Evolutionary conservation across 2,329 filamentous ascomycete genomes (phyloP), one percentile per base, ranked within the genome.

Genomic region (Leptographium lundbergii): DNA sequence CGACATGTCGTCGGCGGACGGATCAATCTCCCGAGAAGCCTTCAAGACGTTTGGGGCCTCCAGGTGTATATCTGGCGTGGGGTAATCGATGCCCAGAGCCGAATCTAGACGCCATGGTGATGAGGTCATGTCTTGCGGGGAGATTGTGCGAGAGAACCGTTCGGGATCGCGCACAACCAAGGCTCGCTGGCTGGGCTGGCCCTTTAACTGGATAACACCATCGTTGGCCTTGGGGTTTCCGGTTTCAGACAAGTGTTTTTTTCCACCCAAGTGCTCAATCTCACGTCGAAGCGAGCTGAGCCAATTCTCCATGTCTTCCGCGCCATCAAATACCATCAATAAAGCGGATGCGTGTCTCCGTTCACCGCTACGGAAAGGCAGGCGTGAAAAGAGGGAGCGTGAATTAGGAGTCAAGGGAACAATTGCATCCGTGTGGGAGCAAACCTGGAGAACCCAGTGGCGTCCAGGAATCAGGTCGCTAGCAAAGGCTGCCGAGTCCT

Each of bases 381-480:
- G 73, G 58, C 85, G 81, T 1, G 85, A 82, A 36, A 89, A 76
- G 3, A 90, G 70, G 1, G 85, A 87, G 56, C 81, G 80, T 3
- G 80, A 74, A 45, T 82, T 79, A 3, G 74, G 65, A 3, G 75
- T 66, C 17, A 77, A 67, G 1, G 70, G 73, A 32, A 81, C 81
- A 39, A 87, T 80, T 2, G 79, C 71, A 56, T 85, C 83, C 59
- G 84, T 82, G 10, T 77, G 74, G 42, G 88, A 86, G 3, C 84
- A 86, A 25, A 92, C 81, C 64, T 90, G 88, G 17, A 92, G 70
- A 6, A 92, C 89, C 82, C 87, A 91, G 66, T 91, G 88, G 61
- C 82, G 83, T 6, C 89, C 89, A 3, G 88, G 87, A 59, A 92
- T 89, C 17, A 87, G 76, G 68, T 94, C 89, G 64, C 84, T 90